Evolutionary conservation across 352 stramenopile species (phyloP).

Genomic region (Plasmopara viticola): DNA sequence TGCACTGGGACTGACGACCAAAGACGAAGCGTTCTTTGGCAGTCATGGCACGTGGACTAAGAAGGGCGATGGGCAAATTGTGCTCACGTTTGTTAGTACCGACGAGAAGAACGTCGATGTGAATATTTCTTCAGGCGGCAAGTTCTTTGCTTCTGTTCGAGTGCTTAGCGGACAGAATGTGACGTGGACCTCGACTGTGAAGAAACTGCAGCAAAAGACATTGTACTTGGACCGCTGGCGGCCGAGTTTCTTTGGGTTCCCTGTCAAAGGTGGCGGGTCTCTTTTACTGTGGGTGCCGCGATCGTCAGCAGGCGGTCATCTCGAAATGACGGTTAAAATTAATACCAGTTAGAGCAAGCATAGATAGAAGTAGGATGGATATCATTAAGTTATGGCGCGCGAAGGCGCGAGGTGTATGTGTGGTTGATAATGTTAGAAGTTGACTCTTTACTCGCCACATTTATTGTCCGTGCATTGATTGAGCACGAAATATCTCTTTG

Average conservation of each 20-base stretch:
- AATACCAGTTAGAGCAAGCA: constrained; percentile 24
- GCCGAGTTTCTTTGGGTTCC: constrained; percentile 35
- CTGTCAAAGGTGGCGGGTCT: constrained; percentile 36
- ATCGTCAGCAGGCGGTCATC: constrained; percentile 29
- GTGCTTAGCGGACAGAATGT: constrained; percentile 30
- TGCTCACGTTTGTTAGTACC: constrained; percentile 38
- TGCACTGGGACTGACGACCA: constrained; percentile 34
- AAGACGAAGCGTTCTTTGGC: constrained; percentile 37
- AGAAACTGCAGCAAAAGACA: constrained; percentile 38
- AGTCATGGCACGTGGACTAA: constrained; percentile 41
- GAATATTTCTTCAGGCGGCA: constrained; percentile 36
- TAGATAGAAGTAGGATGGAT: background rate
- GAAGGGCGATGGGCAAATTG: constrained; percentile 29
- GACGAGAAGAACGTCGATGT: constrained; percentile 42
- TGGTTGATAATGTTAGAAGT: background rate
- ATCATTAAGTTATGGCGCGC: background rate
- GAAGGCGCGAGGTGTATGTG: background rate
- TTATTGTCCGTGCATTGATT: too few relatives aligned
- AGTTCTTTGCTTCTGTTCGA: constrained; percentile 28
- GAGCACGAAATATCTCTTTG: too few relatives aligned
- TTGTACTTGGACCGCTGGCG: constrained; percentile 67
- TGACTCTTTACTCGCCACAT: too few relatives aligned
- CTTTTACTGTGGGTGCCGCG: constrained; percentile 46
- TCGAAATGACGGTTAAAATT: constrained; percentile 38
- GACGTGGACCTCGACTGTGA: constrained; percentile 35